Base-by-base conservation (phyloP, 2,329 filamentous ascomycete genomes). In the Clarireedia sp. region DNA sequence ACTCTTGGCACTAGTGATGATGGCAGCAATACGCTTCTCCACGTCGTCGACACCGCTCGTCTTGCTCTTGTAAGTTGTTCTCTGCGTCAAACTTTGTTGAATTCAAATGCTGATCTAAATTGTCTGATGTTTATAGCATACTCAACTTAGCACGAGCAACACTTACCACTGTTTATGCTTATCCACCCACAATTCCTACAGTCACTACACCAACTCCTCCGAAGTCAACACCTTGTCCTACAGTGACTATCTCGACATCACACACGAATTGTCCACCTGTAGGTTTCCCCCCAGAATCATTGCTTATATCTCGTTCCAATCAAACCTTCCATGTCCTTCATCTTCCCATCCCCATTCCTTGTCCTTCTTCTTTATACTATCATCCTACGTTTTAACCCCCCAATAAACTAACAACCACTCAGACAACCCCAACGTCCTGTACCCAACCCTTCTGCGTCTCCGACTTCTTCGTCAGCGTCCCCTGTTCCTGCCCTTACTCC, bases 401-500 rank as follows among this genome's bases (percentile, higher is more conserved):
- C 36, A 19, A 33, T 12, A 8, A 17, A 38, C 41, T 53, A 24
- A 9, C 19, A 23, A 7, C 14, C n/a, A 17, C 19, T 6, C 44
- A 56, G 54, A 51, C 54, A 37, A 56, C 41, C 10, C 54, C 48
- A 16, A 41, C 41, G 12, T 56, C 41, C 23, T 51, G 54, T 16
- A 21, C 41, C 3, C 36, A 54, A 19, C 33, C 47, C n/a, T 57
- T 57, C 6, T 68, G 66, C 41, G 59, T 65, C 24, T 29, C 49
- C 24, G 44, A 63, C 12, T 51, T 50, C 7, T 54, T 54, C 2
- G 55, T 68, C 37, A 49, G 47, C 19, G 52, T 61, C 10, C 61
- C 62, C 3, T 68, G 66, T 49, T 60, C 57, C 10, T 68, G 66
- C 53, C 63, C 66, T 3, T 57, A 54, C 3, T 38, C 37, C 2